These are phyloP conservation scores for Phialemoniopsis sp. DNA, from an alignment of 2,329 filamentous ascomycete genomes.

Conservation along the genomic window DNA sequence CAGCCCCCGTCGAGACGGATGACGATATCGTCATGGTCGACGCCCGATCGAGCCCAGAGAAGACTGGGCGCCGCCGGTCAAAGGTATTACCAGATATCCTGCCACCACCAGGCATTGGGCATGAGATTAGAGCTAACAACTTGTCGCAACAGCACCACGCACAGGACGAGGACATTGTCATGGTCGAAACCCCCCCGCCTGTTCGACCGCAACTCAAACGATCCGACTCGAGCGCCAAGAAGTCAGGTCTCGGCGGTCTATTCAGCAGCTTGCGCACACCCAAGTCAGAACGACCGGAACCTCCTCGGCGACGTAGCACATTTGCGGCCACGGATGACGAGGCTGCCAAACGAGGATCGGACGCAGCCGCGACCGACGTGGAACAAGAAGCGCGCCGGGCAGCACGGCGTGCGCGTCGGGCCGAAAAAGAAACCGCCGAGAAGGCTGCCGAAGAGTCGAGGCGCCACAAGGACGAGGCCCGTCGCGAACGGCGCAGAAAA, in stretches of 20 bases:
- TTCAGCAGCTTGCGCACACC: conserved; percentile 54
- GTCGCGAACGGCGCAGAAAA: conserved; percentile 49
- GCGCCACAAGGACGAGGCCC: conserved; percentile 50
- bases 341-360: conserved; percentile 30
- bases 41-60: conserved; percentile 37
- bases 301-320: conserved; percentile 40
- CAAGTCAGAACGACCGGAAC: conserved; percentile 30
- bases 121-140: neutral
- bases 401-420: conserved; percentile 55
- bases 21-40: conserved; percentile 48
- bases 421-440: conserved; percentile 46
- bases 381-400: conserved; percentile 59
- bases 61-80: conserved; percentile 36
- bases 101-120: no score
- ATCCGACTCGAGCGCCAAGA: conserved; percentile 59
- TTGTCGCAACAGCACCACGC: conserved; percentile 51
- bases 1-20: conserved; percentile 20
- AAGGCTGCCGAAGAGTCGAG: conserved; percentile 52
- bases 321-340: conserved; percentile 47
- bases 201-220: conserved; percentile 51
- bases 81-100: no score
- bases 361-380: conserved; percentile 45
- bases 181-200: conserved; percentile 49
- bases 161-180: conserved; percentile 59
- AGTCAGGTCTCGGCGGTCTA: conserved; percentile 53